These are phyloP conservation scores for Saturnispora serradocipensis DNA, from an alignment of 805 yeast genomes.

Conservation along the genomic window DNA sequence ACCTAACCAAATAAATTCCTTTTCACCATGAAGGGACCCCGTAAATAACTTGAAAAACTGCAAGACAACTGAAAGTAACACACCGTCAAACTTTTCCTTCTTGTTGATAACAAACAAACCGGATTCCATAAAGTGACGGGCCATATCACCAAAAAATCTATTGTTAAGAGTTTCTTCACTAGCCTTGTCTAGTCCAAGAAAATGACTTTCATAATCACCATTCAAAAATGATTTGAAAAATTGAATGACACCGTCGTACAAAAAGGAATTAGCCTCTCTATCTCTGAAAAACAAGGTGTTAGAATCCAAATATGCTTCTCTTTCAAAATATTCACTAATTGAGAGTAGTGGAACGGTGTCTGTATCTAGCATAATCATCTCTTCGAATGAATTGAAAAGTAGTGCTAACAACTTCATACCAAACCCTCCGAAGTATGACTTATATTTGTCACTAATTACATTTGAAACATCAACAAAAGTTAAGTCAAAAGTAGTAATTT, in stretches of 20 bases:
- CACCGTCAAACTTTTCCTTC: constrained; percentile 39
- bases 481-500: constrained; percentile 19
- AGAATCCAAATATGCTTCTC: constrained; percentile 27
- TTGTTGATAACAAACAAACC: constrained; percentile 42
- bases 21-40: constrained; percentile 65
- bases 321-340: constrained; percentile 29
- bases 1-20: constrained; percentile 71
- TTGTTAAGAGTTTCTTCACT: constrained; percentile 29
- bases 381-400: constrained; percentile 49
- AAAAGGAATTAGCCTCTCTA: constrained; percentile 31
- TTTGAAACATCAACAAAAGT: constrained; percentile 28
- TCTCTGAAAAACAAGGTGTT: constrained; percentile 44
- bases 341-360: constrained; percentile 36
- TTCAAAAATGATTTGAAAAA: constrained; percentile 42
- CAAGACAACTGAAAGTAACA: constrained; percentile 34
- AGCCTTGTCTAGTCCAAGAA: constrained; percentile 30
- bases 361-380: constrained; percentile 45
- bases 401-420: constrained; percentile 46
- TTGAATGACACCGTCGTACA: constrained; percentile 33
- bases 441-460: constrained; percentile 19
- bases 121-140: constrained; percentile 39
- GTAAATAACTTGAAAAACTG: constrained; percentile 36
- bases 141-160: constrained; percentile 34
- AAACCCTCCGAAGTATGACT: constrained; percentile 21
- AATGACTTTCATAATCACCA: constrained; percentile 31